Conservation (phyloP, 768 basidiomycete genomes). For the Rhodotorula kratochvilovae region DNA sequence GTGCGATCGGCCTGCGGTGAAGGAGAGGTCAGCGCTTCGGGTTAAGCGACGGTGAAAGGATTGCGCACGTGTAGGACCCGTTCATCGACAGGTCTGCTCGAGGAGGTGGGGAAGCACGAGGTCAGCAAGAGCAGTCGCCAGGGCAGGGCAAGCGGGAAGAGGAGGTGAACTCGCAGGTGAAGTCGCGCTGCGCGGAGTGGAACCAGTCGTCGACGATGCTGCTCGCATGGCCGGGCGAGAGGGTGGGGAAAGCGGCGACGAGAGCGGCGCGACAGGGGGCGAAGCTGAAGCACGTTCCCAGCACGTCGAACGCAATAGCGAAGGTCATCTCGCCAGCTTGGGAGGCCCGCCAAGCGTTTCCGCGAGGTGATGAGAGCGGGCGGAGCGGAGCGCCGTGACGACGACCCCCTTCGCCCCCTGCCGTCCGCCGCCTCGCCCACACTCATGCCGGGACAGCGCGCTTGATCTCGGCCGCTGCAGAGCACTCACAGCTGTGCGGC, state of each 20-base stretch:
- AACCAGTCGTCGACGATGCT: slow-evolving; percentile 28
- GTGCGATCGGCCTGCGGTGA: slow-evolving; percentile 21
- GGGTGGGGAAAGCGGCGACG: not conserved
- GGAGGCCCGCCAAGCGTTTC: too few relatives aligned
- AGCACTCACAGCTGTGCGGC: too few relatives aligned
- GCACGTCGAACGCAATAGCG: not conserved
- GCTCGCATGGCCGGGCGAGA: not conserved
- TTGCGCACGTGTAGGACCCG: slow-evolving; percentile 16
- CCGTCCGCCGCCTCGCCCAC: too few relatives aligned
- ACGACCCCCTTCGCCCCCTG: too few relatives aligned
- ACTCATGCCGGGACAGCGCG: too few relatives aligned
- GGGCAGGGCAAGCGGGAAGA: too few relatives aligned
- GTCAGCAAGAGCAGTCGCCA: not conserved
- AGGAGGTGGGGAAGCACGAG: not conserved
- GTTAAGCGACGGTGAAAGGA: not conserved
- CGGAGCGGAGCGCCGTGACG: too few relatives aligned
- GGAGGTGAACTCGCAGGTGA: slow-evolving; percentile 12
- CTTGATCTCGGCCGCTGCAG: too few relatives aligned
- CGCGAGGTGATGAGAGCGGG: too few relatives aligned
- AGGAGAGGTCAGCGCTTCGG: not conserved
- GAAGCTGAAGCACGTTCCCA: not conserved
- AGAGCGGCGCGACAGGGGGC: not conserved
- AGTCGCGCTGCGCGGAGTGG: slow-evolving; percentile 29
- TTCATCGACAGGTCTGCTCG: slow-evolving; percentile 23
- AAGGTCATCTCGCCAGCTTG: not conserved